A percentile compares a stretch with the other conserved stretches of the same genome.
Conservation (phyloP, 2,329 filamentous ascomycete species). For the Corinectria fuckeliana region DNA sequence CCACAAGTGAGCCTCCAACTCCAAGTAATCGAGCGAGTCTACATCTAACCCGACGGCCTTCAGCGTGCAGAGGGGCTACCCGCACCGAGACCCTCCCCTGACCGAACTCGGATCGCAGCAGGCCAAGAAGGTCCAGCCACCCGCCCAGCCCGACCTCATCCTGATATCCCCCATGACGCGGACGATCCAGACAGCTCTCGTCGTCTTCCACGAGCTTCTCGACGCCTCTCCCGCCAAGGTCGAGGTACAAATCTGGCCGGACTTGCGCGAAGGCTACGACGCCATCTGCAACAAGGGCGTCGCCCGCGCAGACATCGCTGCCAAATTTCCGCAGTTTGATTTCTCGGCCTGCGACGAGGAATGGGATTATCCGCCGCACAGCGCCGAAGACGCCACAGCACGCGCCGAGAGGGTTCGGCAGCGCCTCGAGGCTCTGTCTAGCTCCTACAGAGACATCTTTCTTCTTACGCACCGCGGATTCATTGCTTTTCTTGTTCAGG, state of each 20-base stretch:
- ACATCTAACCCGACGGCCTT: background rate
- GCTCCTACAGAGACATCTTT: slow-evolving; percentile 24
- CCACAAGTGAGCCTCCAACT: background rate
- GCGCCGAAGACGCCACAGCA: slow-evolving; percentile 14
- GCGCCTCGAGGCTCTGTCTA: slow-evolving; percentile 14
- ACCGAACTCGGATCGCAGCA: slow-evolving; percentile 5
- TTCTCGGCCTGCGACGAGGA: slow-evolving; percentile 25
- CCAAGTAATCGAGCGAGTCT: background rate
- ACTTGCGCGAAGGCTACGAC: slow-evolving; percentile 34
- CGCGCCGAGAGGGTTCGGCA: slow-evolving; percentile 30
- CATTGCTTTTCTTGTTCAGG: slow-evolving; percentile 30
- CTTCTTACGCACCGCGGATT: slow-evolving; percentile 30
- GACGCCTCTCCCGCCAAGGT: background rate
- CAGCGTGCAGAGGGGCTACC: background rate
- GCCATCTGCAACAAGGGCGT: slow-evolving; percentile 34
- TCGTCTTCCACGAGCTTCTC: slow-evolving; percentile 24
- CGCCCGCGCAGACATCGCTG: slow-evolving; percentile 15
- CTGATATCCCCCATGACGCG: slow-evolving; percentile 15
- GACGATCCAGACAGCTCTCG: slow-evolving; percentile 30
- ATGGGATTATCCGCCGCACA: slow-evolving; percentile 31
- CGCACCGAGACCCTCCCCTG: slow-evolving; percentile 3
- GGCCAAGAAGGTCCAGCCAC: background rate
- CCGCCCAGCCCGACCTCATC: slow-evolving; percentile 1
- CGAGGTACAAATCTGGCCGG: slow-evolving; percentile 31
- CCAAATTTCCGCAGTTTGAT: slow-evolving; percentile 28